A percentile compares a stretch with the other conserved stretches of the same genome.
phyloP scores from a whole-genome alignment of 306 rosid species.

The Pterocarpus santalinus region DNA sequence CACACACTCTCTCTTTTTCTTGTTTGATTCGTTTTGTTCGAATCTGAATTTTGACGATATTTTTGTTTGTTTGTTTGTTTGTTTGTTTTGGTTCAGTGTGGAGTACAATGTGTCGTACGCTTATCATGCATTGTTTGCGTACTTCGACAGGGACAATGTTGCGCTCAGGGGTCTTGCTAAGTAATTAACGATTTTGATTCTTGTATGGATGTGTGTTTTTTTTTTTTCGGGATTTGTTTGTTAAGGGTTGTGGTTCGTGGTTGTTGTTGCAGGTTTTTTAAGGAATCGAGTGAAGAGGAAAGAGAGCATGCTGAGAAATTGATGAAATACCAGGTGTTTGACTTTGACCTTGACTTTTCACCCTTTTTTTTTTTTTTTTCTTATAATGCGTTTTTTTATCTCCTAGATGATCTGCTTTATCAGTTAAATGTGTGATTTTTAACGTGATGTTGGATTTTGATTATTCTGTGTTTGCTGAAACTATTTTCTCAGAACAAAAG shows the following conservation, averaged over 20 bases:
- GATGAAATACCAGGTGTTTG: conserved; percentile 88
- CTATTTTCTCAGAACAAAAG: conserved; percentile 69
- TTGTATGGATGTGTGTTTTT: neutral
- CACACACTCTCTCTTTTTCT: neutral
- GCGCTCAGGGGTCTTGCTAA: conserved; percentile 93
- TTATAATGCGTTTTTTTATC: neutral
- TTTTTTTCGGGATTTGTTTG: neutral
- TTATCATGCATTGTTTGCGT: conserved; percentile 94
- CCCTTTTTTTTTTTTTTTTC: neutral
- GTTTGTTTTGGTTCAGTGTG: conserved; percentile 61
- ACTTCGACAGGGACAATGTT: conserved; percentile 93
- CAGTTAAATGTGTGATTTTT: neutral
- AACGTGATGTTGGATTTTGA: neutral
- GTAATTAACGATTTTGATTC: conserved; percentile 58
- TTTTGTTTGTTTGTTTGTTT: neutral
- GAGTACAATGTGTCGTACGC: conserved; percentile 95
- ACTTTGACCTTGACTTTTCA: neutral
- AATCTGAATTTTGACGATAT: neutral
- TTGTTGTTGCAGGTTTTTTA: conserved; percentile 70
- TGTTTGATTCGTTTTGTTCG: neutral
- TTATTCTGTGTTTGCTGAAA: neutral
- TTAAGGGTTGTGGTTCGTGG: neutral
- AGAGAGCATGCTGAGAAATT: conserved; percentile 93
- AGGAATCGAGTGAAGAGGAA: conserved; percentile 95
- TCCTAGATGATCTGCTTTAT: neutral